Evolutionary conservation across 179 eudicot species (phyloP).

Genomic region (Spergularia azorica): DNA sequence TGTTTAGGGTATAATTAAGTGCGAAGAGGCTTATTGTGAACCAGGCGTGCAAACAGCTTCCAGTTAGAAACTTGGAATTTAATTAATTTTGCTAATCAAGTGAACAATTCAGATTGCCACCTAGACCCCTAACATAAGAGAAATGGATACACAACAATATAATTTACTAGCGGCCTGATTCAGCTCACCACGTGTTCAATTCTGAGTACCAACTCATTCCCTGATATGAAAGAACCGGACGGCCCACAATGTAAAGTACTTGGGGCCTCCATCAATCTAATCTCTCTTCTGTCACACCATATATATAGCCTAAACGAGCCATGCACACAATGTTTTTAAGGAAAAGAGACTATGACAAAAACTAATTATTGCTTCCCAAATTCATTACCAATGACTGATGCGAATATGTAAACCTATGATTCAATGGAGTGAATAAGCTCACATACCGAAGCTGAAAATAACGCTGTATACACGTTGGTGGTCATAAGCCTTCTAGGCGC

Average conservation of each 20-base stretch:
- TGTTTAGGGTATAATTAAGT: not conserved
- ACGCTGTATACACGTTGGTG: conserved; percentile 64
- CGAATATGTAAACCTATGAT: not conserved
- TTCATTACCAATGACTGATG: not conserved
- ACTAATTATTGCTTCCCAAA: not conserved
- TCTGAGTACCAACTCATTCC: not conserved
- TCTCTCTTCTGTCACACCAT: not conserved
- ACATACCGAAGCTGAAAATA: conserved; percentile 97
- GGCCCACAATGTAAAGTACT: not conserved
- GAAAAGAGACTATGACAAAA: conserved; percentile 1
- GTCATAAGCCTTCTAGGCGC: conserved; percentile 98
- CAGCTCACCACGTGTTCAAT: not conserved
- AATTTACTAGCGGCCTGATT: not conserved
- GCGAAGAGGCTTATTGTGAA: not conserved
- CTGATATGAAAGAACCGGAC: not conserved
- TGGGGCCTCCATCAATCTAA: not conserved
- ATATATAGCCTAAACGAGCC: not conserved
- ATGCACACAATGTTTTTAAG: not conserved
- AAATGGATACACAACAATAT: too few relatives aligned
- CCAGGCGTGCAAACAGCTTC: not conserved
- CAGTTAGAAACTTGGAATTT: not conserved
- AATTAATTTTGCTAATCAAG: too few relatives aligned
- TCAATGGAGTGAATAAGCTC: conserved; percentile 22
- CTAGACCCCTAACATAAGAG: too few relatives aligned
- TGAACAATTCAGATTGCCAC: too few relatives aligned